Base-by-base conservation (phyloP, 2,329 filamentous ascomycete genomes). In the Penicillium paneum region DNA sequence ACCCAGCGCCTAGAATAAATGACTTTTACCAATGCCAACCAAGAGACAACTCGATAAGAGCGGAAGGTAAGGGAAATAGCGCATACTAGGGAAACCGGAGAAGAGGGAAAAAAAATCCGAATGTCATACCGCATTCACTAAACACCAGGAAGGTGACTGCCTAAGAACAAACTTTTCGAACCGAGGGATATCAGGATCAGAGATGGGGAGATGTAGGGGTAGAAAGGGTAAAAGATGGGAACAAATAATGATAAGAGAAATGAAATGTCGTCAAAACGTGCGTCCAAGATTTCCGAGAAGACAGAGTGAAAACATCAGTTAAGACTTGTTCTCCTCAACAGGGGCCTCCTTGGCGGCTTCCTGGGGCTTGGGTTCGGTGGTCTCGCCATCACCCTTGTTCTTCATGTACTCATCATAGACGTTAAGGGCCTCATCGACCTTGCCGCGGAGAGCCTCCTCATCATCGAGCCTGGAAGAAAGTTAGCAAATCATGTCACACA, bases 321-420 rank as follows among this genome's bases (percentile, higher is more conserved):
- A 75, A 59, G 73, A 68, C 67, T 75, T 74, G 64, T 70, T 70
- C 64, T 74, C 72, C 64, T 74, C 72, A 40, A 65, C 64, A 44
- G 71, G 63, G 56, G 66, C 68, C 64, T 80, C 77, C 67, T 79
- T 71, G 42, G 67, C 68, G 55, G 67, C 65, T 65, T 76, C 75
- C 66, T 76, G 68, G 58, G 70, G 75, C 71, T 80, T 79, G 54
- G 70, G 67, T 57, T 80, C 78, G 56, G 70, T 49, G 52, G 70
- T 60, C 57, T 74, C 74, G 49, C 71, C 73, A 51, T 78, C 76
- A 60, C 74, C 73, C 74, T 94, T 90, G 71, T 84, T 85, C 86
- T 97, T 97, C 79, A 97, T 88, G 76, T 99, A 99, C 78, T 99
- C 94, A 71, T 99, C 91, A 75, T 97, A 99, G 68, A 99, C 94